These are phyloP conservation scores for Spathaspora boniae DNA, from an alignment of 805 yeast species.

Conservation along the genomic window DNA sequence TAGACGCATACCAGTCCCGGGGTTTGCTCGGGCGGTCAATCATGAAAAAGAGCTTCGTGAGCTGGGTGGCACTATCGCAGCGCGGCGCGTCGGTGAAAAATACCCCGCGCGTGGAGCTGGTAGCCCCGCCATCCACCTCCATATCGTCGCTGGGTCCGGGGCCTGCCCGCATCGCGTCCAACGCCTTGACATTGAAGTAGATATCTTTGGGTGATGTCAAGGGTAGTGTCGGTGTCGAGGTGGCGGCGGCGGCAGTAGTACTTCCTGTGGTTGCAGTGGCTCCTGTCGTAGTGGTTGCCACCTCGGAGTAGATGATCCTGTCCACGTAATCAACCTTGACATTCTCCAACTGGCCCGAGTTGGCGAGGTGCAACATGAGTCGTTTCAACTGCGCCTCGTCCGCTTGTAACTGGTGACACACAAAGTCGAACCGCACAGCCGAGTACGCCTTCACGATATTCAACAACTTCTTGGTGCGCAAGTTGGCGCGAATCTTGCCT, in stretches of 20 bases:
- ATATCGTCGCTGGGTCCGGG: slow-evolving; percentile 10
- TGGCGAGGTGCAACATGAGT: slow-evolving; percentile 24
- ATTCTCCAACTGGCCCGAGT: slow-evolving; percentile 25
- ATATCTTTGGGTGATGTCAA: slow-evolving; percentile 12
- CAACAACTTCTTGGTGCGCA: slow-evolving; percentile 28
- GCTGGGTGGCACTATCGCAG: slow-evolving; percentile 2
- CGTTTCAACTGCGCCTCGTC: slow-evolving; percentile 23
- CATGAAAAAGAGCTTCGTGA: slow-evolving; percentile 6
- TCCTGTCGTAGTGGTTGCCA: not conserved
- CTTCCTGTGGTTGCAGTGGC: no score
- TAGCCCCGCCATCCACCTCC: slow-evolving; percentile 13
- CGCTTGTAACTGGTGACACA: slow-evolving; percentile 18
- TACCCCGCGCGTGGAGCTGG: not conserved
- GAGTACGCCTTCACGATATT: slow-evolving; percentile 29
- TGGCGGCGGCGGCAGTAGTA: no score
- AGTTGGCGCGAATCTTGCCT: slow-evolving; percentile 23
- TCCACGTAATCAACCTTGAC: slow-evolving; percentile 28
- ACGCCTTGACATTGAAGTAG: slow-evolving; percentile 20
- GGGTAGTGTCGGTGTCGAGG: no score
- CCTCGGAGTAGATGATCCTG: slow-evolving; percentile 8
- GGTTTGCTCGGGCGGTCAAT: slow-evolving; percentile 7
- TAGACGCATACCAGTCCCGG: slow-evolving; percentile 6
- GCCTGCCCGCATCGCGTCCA: slow-evolving; percentile 14
- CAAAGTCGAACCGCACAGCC: slow-evolving; percentile 24
- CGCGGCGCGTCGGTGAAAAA: slow-evolving; percentile 2